Conservation (phyloP, 306 rosid genomes). For the Urtica urens region DNA sequence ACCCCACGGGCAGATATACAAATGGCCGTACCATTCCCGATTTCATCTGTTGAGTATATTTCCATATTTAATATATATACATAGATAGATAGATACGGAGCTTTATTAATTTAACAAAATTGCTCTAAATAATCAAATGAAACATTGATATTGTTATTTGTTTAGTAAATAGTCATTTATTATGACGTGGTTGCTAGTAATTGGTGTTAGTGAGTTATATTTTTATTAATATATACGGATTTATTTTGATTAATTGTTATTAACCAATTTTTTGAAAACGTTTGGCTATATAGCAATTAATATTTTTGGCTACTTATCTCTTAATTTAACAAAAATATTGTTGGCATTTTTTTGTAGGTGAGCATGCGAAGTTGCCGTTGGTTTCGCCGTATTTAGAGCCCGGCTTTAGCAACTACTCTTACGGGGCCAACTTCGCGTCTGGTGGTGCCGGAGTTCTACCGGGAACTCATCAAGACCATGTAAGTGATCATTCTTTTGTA, state of each 20-base stretch:
- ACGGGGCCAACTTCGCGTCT: conserved; percentile 61
- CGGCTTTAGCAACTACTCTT: conserved; percentile 6
- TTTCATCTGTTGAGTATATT: no score
- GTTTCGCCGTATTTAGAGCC: conserved; percentile 38
- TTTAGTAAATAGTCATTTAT: conserved; percentile 25
- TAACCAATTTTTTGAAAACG: neutral
- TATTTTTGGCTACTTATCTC: neutral
- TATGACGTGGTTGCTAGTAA: no score
- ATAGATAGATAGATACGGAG: conserved; percentile 3
- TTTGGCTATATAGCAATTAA: neutral
- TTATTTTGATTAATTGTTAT: neutral
- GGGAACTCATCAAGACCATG: conserved; percentile 31
- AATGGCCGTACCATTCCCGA: conserved; percentile 28
- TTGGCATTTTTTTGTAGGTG: conserved; percentile 44
- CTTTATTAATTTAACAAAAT: no score
- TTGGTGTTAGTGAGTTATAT: conserved; percentile 11
- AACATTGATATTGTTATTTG: neutral
- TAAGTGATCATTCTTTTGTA: conserved; percentile 3
- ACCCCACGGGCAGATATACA: conserved; percentile 27
- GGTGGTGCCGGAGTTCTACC: conserved; percentile 51
- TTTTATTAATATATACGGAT: neutral
- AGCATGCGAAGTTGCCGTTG: conserved; percentile 38
- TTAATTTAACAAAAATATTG: no score
- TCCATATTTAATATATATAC: no score
- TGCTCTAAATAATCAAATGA: no score